A percentile compares a stretch with the other conserved stretches of the same genome.
Conservation (phyloP, 2,329 filamentous ascomycete genomes). For the Neoarthrinium moseri region DNA sequence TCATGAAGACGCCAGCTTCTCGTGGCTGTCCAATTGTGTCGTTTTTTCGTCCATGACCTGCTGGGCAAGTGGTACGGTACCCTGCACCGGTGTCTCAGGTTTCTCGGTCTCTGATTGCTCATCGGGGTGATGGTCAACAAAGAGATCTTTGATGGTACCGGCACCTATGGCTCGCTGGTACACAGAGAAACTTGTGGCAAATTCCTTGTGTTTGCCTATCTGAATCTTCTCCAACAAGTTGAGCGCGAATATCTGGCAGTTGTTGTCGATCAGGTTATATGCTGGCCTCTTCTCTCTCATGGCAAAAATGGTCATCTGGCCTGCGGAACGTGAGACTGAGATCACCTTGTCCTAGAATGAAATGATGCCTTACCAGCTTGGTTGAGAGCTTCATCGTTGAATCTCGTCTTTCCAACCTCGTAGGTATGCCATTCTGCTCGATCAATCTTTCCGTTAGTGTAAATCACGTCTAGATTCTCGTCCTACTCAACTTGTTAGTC, state of each 20-base stretch:
- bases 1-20: no score
- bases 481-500: constrained; percentile 32
- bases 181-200: constrained; percentile 52
- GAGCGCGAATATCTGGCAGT: constrained; percentile 58
- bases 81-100: constrained; percentile 21
- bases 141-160: constrained; percentile 52
- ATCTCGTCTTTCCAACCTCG: constrained; percentile 49
- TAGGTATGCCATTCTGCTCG: constrained; percentile 50
- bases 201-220: constrained; percentile 46
- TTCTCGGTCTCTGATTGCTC: constrained; percentile 25
- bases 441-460: constrained; percentile 49
- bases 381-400: constrained; percentile 52
- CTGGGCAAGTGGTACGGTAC: constrained; percentile 47
- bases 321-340: constrained; percentile 23
- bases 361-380: constrained; percentile 38
- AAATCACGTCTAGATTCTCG: constrained; percentile 55
- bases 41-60: constrained; percentile 56
- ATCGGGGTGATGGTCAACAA: constrained; percentile 33
- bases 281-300: constrained; percentile 47
- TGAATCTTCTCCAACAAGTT: constrained; percentile 54
- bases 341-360: not conserved
- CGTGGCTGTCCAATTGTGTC: constrained; percentile 44
- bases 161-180: constrained; percentile 49
- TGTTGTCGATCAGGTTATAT: constrained; percentile 60
- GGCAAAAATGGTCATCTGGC: constrained; percentile 51